phyloP scores from a whole-genome alignment of 2,329 filamentous ascomycete genomes.

The Xylaria sp. region DNA sequence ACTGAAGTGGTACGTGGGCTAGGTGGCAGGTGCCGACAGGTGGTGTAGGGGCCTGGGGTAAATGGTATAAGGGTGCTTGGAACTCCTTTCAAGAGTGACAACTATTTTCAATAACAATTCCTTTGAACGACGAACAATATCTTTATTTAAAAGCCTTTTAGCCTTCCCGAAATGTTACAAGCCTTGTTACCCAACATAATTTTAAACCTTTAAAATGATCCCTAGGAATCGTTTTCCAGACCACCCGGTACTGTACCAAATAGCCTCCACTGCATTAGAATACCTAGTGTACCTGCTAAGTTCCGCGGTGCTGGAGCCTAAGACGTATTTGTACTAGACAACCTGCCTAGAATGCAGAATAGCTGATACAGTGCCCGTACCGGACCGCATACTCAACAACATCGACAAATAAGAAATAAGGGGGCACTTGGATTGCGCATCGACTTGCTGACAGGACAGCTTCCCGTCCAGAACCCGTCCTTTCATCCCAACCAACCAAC shows the following conservation, averaged over 20 bases:
- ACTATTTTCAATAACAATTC: too few relatives aligned
- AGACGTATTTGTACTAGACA: slow-evolving; percentile 4
- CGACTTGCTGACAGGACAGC: background rate
- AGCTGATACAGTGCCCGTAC: background rate
- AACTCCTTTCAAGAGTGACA: too few relatives aligned
- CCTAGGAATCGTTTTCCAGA: too few relatives aligned
- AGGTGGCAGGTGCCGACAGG: too few relatives aligned
- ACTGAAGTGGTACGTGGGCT: too few relatives aligned
- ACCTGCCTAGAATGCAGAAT: background rate
- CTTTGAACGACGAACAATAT: too few relatives aligned
- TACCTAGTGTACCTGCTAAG: slow-evolving; percentile 1
- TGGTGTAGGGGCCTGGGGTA: too few relatives aligned
- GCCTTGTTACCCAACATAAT: too few relatives aligned
- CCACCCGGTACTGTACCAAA: background rate
- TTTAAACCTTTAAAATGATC: too few relatives aligned
- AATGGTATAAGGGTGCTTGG: too few relatives aligned
- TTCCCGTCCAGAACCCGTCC: background rate
- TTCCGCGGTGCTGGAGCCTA: slow-evolving; percentile 6
- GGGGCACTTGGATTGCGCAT: background rate
- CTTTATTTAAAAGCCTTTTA: too few relatives aligned
- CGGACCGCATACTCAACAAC: background rate
- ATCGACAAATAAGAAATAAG: background rate
- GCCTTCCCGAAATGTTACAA: too few relatives aligned
- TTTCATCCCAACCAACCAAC: background rate
- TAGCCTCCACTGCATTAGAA: background rate